These are phyloP conservation scores for Bodo saltans DNA, from an alignment of 78 protist species.

Conservation along the genomic window DNA sequence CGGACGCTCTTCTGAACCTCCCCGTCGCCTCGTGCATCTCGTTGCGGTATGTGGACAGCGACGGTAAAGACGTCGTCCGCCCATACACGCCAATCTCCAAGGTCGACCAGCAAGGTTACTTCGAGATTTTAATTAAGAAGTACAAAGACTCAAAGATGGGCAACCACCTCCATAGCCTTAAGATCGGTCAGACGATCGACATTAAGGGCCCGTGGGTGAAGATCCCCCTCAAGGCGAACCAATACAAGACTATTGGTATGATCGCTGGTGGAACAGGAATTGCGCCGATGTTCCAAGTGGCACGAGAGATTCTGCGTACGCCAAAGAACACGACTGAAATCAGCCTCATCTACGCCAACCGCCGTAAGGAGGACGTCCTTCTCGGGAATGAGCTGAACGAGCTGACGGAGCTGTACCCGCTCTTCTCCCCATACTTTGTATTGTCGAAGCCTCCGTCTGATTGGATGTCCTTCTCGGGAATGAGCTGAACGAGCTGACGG, in stretches of 20 bases:
- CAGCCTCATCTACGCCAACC: constrained; percentile 19
- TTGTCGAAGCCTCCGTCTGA: not conserved
- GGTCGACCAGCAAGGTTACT: constrained; percentile 54
- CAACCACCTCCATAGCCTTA: constrained; percentile 41
- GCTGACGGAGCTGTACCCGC: not conserved
- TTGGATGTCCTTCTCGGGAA: not conserved
- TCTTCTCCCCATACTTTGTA: not conserved
- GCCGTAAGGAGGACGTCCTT: not conserved
- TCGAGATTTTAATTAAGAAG: constrained; percentile 65
- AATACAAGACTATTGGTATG: constrained; percentile 7
- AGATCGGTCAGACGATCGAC: constrained; percentile 58
- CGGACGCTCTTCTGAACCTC: not conserved
- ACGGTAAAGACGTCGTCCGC: constrained; percentile 46
- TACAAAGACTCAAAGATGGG: constrained; percentile 62
- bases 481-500: not conserved
- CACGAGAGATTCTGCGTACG: not conserved
- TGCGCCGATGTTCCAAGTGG: constrained; percentile 38
- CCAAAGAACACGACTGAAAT: not conserved
- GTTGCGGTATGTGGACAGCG: not conserved
- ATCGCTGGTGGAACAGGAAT: constrained; percentile 51
- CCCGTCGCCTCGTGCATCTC: not conserved
- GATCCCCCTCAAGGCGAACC: constrained; percentile 27
- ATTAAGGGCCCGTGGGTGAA: constrained; percentile 52
- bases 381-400: not conserved
- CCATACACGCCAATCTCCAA: constrained; percentile 63